Base-by-base conservation (phyloP, 257 asterid species). In the Mitragyna speciosa region DNA sequence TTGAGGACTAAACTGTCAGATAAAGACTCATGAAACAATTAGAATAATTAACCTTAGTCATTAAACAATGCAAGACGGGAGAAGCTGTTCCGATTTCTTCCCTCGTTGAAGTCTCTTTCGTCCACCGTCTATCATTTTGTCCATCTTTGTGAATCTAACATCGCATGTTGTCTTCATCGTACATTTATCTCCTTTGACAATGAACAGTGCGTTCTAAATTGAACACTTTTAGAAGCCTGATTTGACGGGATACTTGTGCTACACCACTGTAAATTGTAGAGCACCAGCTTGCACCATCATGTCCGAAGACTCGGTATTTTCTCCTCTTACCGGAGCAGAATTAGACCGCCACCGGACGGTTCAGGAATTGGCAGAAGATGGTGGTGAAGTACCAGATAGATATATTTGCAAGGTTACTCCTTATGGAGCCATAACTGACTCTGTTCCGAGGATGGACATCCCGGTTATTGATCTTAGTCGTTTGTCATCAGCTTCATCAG, bases 381-480 rank as follows among this genome's bases (percentile, higher is more conserved):
- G 89, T 5, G 76, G n/a, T 33, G 90, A 89, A 67, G 24, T 92
- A 15, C 95, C 97, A 1, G 74, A 82, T 20, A 41, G 80, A 20
- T 92, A 82, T 66, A 76, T 86, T 22, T 85, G 85, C 87, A 79
- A 59, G 63, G 82, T 81, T 19, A 72, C 47, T 73, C 73, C 58
- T 8, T 78, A 61, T 82, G 91, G 88, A 58, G 39, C 81, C 63
- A 70, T 76, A 64, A 86, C 85, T 36, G 78, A 76, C 30, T 47
- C 77, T 20, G 73, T 80, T 67, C 86, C 89, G 11, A 2, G 65
- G 10, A 47, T 77, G 39, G 87, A 90, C 15, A 81, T 88, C 41
- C 95, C 94, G 22, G 81, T 83, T 4, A 78, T 92, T 22, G 92
- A 89, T 84, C 17, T 88, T 26, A 43, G 63, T 56, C 78, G n/a